A percentile compares a stretch with the other conserved stretches of the same genome.
These are phyloP conservation scores for Triticum monococcum DNA, from an alignment of 176 grass and related monocot species.

Conservation along the genomic window DNA sequence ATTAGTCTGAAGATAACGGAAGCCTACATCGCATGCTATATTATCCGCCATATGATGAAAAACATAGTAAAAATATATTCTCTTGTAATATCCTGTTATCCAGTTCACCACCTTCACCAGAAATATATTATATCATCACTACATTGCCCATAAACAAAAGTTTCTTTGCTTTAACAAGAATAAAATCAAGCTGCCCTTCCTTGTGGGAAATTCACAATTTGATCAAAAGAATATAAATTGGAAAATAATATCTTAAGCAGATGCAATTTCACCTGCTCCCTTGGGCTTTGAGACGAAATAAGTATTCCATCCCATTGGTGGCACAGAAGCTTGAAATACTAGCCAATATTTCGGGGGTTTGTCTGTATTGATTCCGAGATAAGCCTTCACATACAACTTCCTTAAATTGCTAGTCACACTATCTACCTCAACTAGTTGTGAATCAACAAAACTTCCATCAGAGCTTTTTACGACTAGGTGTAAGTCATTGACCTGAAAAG, in stretches of 20 bases:
- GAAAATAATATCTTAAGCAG: not conserved
- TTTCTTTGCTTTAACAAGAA: not conserved
- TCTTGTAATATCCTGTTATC: not conserved
- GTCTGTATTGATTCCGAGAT: conserved; percentile 65
- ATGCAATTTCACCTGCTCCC: conserved; percentile 46
- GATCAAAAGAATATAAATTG: not conserved
- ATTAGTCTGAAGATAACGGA: not conserved
- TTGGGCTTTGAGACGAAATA: conserved; percentile 61
- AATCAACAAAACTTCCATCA: conserved; percentile 56
- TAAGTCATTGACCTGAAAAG: conserved; percentile 72
- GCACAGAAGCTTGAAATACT: conserved; percentile 72
- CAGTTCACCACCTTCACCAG: not conserved
- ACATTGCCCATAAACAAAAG: not conserved
- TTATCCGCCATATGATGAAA: not conserved
- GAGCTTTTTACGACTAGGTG: conserved; percentile 63
- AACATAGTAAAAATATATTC: not conserved
- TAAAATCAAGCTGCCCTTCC: not conserved
- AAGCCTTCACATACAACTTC: conserved; percentile 82
- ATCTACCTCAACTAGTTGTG: conserved; percentile 82
- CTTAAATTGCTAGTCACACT: conserved; percentile 60
- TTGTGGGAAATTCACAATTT: not conserved
- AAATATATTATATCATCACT: not conserved
- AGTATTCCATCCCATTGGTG: conserved; percentile 90
- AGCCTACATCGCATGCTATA: not conserved
- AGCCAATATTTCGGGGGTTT: conserved; percentile 79